Base-by-base conservation (phyloP, 768 basidiomycete genomes). In the Hysterangium stoloniferum region DNA sequence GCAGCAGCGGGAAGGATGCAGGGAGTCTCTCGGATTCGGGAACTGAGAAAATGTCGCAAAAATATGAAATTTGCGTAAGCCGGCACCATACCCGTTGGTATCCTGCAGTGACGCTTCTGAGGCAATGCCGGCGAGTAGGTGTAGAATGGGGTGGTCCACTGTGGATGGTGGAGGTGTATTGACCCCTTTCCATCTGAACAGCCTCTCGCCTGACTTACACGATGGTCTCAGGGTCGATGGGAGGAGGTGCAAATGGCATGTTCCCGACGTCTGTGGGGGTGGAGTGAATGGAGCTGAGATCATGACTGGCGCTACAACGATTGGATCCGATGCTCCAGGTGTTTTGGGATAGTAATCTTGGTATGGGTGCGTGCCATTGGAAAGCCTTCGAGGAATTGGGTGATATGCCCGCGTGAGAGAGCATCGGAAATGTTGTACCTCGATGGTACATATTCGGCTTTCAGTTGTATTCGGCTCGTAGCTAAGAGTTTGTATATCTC, bases 141-240 rank as follows among this genome's bases (percentile, higher is more conserved):
- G 6, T 11, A 65, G 49, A 13, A 61, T 32, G 0, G 66, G 64
- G 33, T 57, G 7, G 12, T 57, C 33, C 7, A 69, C 51, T 4
- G 54, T 56, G 0, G 56, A 42, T 0, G 56, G 45, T 1, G 64
- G 64, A 0, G 68, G 61, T 0, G 50, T 42, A 48, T 66, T 62
- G 0, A 69, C 58, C 0, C 71, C 71, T 24, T 44, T 57, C 70
- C 70, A 72, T 6, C 11, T 12, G 52, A 63, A 61, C 29, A 65
- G 57, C 4, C 59, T 51, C 38, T 65, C 56, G 11, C 47, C 46
- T 7, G 64, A 62, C 9, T 27, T 36, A 45, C 64, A 63, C 22
- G 32, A 34, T 2, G 62, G 64, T 1, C 57, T 58, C 0, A 68
- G 58, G 0, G 50, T 42, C 1, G 61, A 66, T 1, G 59, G 57